These are phyloP conservation scores for Beauveria medogensis DNA, from an alignment of 2,329 filamentous ascomycete species.

Conservation along the genomic window DNA sequence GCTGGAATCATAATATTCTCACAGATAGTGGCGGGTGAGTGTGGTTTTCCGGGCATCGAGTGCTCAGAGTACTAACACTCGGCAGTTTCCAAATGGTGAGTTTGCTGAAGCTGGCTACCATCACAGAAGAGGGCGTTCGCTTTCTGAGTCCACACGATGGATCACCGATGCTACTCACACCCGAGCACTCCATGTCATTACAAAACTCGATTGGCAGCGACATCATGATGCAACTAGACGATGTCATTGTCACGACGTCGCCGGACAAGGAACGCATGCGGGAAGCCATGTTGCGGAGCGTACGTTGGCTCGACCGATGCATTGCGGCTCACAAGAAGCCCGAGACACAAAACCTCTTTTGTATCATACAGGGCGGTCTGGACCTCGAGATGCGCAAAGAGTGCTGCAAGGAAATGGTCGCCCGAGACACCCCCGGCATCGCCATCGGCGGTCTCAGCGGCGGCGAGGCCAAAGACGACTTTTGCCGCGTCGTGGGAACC, in stretches of 20 bases:
- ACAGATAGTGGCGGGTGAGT: slow-evolving; percentile 67
- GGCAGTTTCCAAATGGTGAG: slow-evolving; percentile 97
- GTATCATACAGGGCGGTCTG: slow-evolving; percentile 94
- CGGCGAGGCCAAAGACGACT: slow-evolving; percentile 88
- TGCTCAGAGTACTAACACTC: background rate
- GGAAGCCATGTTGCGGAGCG: slow-evolving; percentile 88
- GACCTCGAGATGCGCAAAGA: slow-evolving; percentile 77
- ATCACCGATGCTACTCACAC: slow-evolving; percentile 90
- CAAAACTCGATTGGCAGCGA: slow-evolving; percentile 97
- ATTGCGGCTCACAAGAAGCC: slow-evolving; percentile 83
- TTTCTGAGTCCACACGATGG: slow-evolving; percentile 97
- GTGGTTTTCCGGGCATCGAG: slow-evolving; percentile 13
- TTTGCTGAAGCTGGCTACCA: slow-evolving; percentile 80
- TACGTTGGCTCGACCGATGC: slow-evolving; percentile 94
- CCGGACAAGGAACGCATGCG: slow-evolving; percentile 81
- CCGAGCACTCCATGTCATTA: slow-evolving; percentile 90
- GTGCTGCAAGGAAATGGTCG: slow-evolving; percentile 83
- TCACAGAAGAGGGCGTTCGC: slow-evolving; percentile 91
- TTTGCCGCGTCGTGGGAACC: slow-evolving; percentile 79
- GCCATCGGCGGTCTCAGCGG: slow-evolving; percentile 93
- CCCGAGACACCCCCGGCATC: slow-evolving; percentile 85
- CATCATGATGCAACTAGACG: slow-evolving; percentile 99
- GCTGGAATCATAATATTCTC: slow-evolving; percentile 91
- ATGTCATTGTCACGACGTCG: slow-evolving; percentile 93
- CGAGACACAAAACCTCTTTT: slow-evolving; percentile 84